A percentile compares a stretch with the other conserved stretches of the same genome.
Conservation (phyloP, 129 eudicot species). For the Flaveria ramosissima region DNA sequence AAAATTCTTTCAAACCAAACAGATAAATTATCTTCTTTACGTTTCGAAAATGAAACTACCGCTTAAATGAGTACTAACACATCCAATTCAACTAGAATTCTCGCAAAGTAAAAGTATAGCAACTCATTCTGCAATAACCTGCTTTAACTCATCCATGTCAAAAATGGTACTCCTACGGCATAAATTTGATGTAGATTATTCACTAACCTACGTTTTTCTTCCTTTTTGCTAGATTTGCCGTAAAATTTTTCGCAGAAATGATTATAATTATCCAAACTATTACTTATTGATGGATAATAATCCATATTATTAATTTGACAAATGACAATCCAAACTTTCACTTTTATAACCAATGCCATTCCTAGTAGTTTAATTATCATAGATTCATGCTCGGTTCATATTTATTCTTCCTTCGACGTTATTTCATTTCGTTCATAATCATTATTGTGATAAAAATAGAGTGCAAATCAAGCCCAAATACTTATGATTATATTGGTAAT, state of each 20-base stretch:
- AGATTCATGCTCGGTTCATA: no score
- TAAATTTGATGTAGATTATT: background rate
- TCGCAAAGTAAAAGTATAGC: no score
- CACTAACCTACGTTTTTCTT: background rate
- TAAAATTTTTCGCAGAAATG: background rate
- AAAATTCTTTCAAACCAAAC: background rate
- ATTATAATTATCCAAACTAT: background rate
- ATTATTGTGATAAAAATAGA: no score
- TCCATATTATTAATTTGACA: no score
- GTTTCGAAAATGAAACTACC: background rate
- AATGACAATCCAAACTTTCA: no score
- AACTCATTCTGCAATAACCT: background rate
- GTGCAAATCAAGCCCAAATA: no score
- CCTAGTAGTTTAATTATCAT: no score
- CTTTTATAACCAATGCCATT: no score
- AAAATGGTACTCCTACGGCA: background rate
- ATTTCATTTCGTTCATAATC: no score
- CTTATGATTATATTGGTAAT: no score
- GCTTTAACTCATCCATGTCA: constrained; percentile 1
- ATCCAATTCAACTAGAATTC: constrained; percentile 5
- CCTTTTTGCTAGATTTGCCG: background rate
- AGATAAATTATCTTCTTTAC: background rate
- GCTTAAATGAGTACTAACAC: constrained; percentile 1
- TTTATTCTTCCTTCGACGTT: no score
- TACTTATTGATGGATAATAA: no score